Percentiles rank a stretch among this genome's conserved stretches.
phyloP scores from a whole-genome alignment of 2,329 filamentous ascomycete genomes.

The Diaporthe citri region DNA sequence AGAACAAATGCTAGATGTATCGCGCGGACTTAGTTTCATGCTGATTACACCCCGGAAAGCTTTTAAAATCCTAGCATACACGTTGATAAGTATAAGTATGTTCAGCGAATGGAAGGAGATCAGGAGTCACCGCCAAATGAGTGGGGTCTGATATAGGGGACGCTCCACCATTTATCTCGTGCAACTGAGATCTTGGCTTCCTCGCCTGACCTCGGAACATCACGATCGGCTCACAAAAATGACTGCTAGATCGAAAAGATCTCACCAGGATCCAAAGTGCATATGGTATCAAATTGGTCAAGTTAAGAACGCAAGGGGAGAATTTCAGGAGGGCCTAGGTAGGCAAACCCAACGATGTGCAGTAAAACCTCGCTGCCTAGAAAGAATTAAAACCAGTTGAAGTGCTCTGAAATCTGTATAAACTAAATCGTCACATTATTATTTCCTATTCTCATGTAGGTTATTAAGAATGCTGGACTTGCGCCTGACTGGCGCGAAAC shows the following conservation, averaged over 20 bases:
- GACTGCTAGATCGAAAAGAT: neutral
- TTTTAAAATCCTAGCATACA: neutral
- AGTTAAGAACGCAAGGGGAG: too few relatives aligned
- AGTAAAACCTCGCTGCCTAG: neutral
- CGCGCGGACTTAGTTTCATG: neutral
- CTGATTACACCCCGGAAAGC: neutral
- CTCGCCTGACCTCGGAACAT: neutral
- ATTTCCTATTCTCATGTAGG: neutral
- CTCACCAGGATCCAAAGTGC: neutral
- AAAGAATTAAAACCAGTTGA: neutral
- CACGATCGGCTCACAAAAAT: neutral
- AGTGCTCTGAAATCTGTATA: too few relatives aligned
- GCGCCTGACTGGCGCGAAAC: neutral
- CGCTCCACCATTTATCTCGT: constrained; percentile 28
- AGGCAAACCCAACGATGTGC: neutral
- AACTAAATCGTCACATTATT: too few relatives aligned
- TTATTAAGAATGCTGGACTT: neutral
- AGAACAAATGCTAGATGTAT: neutral
- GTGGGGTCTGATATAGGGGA: constrained; percentile 30
- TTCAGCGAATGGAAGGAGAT: neutral
- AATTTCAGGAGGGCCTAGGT: too few relatives aligned
- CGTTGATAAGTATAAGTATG: neutral
- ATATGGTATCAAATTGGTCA: too few relatives aligned
- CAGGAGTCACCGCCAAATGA: constrained; percentile 35
- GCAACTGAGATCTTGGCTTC: neutral